Conservation (phyloP, 108 stramenopile genomes). For the Pelagomonas calceolata region DNA sequence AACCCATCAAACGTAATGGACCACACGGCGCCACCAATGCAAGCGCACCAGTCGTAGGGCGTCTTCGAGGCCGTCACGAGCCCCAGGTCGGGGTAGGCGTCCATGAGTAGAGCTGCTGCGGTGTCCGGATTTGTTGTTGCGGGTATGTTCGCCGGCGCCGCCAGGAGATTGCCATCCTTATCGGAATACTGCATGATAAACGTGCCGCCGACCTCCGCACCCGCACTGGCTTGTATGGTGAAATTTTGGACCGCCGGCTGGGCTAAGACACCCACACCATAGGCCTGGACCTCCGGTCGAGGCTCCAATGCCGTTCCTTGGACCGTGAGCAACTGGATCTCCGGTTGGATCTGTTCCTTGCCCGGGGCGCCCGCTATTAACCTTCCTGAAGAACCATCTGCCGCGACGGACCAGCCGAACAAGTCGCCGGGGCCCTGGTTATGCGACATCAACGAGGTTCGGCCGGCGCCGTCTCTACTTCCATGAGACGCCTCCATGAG, state of each 20-base stretch:
- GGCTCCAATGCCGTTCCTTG: conserved; percentile 23
- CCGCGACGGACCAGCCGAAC: conserved; percentile 18
- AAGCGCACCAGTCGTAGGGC: conserved; percentile 43
- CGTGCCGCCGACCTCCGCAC: conserved; percentile 35
- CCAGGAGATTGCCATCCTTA: background rate
- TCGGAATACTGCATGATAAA: conserved; percentile 29
- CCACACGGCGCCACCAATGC: conserved; percentile 53
- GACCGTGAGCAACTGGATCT: conserved; percentile 46
- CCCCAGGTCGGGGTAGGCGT: conserved; percentile 35
- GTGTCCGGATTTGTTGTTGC: conserved; percentile 30
- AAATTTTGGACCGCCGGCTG: conserved; percentile 40
- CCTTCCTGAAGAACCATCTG: background rate
- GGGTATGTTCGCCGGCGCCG: conserved; percentile 22
- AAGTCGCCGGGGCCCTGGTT: conserved; percentile 1
- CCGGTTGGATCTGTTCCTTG: conserved; percentile 33
- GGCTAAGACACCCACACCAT: conserved; percentile 24
- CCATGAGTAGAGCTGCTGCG: conserved; percentile 31
- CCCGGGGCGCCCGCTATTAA: conserved; percentile 42
- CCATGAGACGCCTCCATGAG: background rate
- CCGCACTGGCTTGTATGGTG: conserved; percentile 36
- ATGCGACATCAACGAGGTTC: too few relatives aligned
- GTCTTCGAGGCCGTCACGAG: conserved; percentile 28
- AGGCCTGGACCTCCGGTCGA: conserved; percentile 34
- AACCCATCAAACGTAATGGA: conserved; percentile 38
- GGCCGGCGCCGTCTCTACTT: background rate